Evolutionary conservation across 2,329 filamentous ascomycete species (phyloP), one percentile per base, ranked within the genome.

Genomic region (Teratosphaeria gauchensis): DNA sequence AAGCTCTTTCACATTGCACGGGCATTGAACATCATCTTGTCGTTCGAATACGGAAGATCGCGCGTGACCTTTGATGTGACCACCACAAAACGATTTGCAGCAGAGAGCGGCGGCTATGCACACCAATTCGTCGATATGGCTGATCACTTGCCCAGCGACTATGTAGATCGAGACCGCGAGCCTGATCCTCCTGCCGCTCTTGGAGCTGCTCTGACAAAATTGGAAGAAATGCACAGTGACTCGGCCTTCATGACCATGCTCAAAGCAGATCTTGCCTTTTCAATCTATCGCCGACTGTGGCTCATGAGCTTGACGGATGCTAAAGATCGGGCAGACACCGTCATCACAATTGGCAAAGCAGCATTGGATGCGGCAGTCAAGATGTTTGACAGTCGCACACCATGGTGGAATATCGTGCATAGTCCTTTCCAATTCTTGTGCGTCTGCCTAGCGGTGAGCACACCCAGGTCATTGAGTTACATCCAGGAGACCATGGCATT

Each of bases 11-110:
- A 78, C 54, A 77, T 83, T 51, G 78, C 81, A 0, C 78, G 80
- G 16, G 81, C 83, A 42, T 73, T 84, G 16, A 83, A 84, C 63
- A 79, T 78, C 21, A 82, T 82, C 76, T 77, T 80, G 28, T 84
- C 82, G 0, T 84, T 82, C 60, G 82, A 84, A 58, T 77, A 83
- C 56, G 82, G 82, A 1, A 76, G 80, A 0, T 81, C 81, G 0
- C 73, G 79, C 12, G 78, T 83, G 54, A 63, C 74, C 64, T 75
- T 82, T 0, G 77, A 77, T 53, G 76, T 78, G 7, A 75, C 78
- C 3, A 76, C 69, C 2, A 72, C 69, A 16, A 71, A 72, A 56
- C 68, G 68, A 48, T 69, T 69, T 16, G 68, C 67, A 2, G 54
- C 68, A 0, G 69, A 72, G 33, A 64, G 58, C 35, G 65, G 62